phyloP scores from a whole-genome alignment of 768 basidiomycete genomes.

The Heimioporus sp. region DNA sequence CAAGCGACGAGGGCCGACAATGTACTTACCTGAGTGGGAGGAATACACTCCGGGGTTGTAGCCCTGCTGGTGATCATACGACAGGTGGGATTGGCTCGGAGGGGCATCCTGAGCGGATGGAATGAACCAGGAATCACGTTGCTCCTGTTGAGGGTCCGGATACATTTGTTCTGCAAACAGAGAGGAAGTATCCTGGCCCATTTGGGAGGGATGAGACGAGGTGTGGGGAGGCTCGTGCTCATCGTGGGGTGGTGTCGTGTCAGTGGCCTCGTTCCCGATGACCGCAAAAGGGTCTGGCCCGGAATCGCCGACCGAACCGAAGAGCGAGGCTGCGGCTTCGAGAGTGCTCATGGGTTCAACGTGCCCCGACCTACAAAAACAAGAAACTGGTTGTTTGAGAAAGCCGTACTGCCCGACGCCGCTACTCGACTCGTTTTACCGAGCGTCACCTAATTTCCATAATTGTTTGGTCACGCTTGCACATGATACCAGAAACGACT shows the following conservation, averaged over 20 bases:
- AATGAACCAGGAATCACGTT: constrained; percentile 26
- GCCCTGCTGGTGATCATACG: constrained; percentile 30
- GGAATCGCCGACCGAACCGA: constrained; percentile 60
- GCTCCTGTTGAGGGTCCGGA: constrained; percentile 23
- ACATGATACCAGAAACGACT: no score
- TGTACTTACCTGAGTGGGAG: constrained; percentile 24
- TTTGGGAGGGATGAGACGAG: constrained; percentile 23
- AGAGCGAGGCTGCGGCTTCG: constrained; percentile 80
- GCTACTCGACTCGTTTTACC: no score
- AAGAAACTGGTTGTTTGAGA: no score
- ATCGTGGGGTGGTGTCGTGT: constrained; percentile 29
- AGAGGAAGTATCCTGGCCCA: constrained; percentile 38
- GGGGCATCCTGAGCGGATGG: constrained; percentile 19
- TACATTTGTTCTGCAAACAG: constrained; percentile 38
- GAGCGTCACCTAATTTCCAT: no score
- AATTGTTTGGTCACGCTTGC: constrained; percentile 29
- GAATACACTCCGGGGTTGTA: constrained; percentile 28
- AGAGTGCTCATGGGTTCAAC: constrained; percentile 56
- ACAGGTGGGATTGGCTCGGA: constrained; percentile 15
- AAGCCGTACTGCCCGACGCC: no score
- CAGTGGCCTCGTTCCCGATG: constrained; percentile 42
- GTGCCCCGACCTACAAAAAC: constrained; percentile 19
- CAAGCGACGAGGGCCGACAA: neutral
- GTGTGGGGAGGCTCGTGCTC: constrained; percentile 19
- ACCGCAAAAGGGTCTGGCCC: constrained; percentile 63